Evolutionary conservation across 495 filamentous ascomycete species (phyloP).

Genomic region (Penicillium subrubescens): DNA sequence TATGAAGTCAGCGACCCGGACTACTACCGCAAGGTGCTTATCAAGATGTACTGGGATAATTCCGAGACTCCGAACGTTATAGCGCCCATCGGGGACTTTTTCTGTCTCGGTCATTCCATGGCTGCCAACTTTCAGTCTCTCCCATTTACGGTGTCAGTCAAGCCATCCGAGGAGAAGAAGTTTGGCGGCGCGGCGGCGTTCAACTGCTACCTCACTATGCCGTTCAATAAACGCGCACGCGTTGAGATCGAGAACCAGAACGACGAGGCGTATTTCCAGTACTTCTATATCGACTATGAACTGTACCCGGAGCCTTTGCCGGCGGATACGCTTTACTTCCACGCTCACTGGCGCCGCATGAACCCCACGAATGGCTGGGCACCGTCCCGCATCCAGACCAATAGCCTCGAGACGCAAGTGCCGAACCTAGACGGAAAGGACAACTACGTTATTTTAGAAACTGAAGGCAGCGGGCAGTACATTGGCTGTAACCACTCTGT

Average conservation of each 20-base stretch:
- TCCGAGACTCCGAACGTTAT: conserved; percentile 22
- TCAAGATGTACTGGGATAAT: conserved; percentile 25
- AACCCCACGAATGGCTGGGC: conserved; percentile 30
- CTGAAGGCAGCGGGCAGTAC: conserved; percentile 21
- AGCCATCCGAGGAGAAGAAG: conserved; percentile 25
- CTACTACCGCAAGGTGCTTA: conserved; percentile 31
- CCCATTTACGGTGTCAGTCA: conserved; percentile 26
- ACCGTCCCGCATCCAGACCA: conserved; percentile 5
- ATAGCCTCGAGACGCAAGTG: neutral
- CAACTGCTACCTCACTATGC: conserved; percentile 27
- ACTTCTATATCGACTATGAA: conserved; percentile 32
- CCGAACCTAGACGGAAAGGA: neutral
- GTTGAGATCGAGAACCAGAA: conserved; percentile 26
- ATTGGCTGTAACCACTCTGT: conserved; percentile 31
- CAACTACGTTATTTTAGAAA: conserved; percentile 16
- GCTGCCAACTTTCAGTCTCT: conserved; percentile 27
- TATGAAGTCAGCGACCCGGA: conserved; percentile 27
- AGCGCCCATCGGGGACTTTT: conserved; percentile 25
- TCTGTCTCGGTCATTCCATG: conserved; percentile 27
- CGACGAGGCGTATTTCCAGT: conserved; percentile 24
- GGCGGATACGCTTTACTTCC: conserved; percentile 27
- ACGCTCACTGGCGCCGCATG: conserved; percentile 27
- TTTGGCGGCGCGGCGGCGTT: conserved; percentile 26
- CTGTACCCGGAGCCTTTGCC: conserved; percentile 23
- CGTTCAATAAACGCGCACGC: conserved; percentile 26